Base-by-base conservation (phyloP, 1,284 basidiomycete species). In the Trichosporon inkin region DNA sequence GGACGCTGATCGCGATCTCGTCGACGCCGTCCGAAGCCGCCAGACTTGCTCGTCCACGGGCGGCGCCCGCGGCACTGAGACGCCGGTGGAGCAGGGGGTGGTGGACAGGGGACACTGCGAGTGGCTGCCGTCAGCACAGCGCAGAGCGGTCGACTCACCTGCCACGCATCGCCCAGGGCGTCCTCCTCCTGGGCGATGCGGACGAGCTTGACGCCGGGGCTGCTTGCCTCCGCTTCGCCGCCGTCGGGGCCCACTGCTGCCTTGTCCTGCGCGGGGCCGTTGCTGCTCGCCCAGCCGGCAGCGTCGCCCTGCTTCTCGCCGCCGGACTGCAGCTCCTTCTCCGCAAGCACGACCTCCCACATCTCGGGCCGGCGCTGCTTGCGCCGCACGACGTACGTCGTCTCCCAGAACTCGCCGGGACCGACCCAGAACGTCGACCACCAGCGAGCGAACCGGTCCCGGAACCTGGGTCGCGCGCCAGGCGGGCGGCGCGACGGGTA, bases 401-500 rank as follows among this genome's bases (percentile, higher is more conserved):
- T 22, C 16, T 32, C 44, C 44, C 44, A 49, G 44, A 20, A 49
- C 28, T 17, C 44, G 13, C 40, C 20, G n/a, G 20, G 24, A 8
- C 39, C 51, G 7, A 32, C 16, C 13, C 58, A 61, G 16, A 67
- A n/a, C 24, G 63, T 57, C 4, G 63, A 64, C 60, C 61, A 65
- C 55, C 64, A 59, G 4, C 64, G 67, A 11, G 65, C 68, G 19
- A 60, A 60, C 8, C 54, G 44, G 11, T 39, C 14, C 68, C 68
- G 68, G 54, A 68, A 67, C 3, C 59, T 61, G 19, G 57, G 22
- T 0, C 37, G 2, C 17, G 62, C 59, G 20, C 61, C 64, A 8
- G 1, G 16, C 6, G 2, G 13, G 22, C 1, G 56, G 53, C 11
- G 58, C 40, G 28, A 32, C 28, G 28, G 28, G 28, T 32, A 8